phyloP scores from a whole-genome alignment of 2,329 filamentous ascomycete genomes.

The Aspergillus hortae region DNA sequence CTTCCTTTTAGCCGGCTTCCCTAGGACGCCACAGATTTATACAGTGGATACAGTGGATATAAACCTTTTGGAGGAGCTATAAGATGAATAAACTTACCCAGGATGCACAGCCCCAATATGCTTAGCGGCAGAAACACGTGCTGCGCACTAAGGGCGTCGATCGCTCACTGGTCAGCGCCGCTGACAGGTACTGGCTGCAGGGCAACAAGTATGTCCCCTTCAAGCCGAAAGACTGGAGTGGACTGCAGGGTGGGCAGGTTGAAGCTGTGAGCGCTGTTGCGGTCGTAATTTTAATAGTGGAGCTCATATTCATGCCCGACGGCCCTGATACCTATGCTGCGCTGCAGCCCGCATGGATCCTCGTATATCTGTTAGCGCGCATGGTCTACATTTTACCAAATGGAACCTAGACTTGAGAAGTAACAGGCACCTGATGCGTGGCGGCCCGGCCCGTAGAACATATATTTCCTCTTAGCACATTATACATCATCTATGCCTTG shows the following conservation, averaged over 20 bases:
- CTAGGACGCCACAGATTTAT: too few relatives aligned
- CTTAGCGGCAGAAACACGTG: constrained; percentile 78
- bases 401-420: too few relatives aligned
- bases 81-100: too few relatives aligned
- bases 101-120: too few relatives aligned
- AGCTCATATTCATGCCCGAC: not conserved
- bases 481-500: not conserved
- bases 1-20: too few relatives aligned
- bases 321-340: not conserved
- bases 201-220: constrained; percentile 67
- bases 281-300: not conserved
- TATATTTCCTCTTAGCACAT: not conserved
- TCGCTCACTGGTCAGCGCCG: constrained; percentile 42
- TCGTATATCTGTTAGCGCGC: too few relatives aligned
- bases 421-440: too few relatives aligned
- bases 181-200: constrained; percentile 62
- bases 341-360: not conserved
- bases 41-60: too few relatives aligned
- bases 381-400: not conserved
- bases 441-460: too few relatives aligned
- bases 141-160: constrained; percentile 72
- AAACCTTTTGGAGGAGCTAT: too few relatives aligned
- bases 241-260: constrained; percentile 64
- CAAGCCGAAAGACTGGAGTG: constrained; percentile 63
- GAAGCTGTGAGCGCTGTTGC: constrained; percentile 54